Percentiles rank a stretch among this genome's conserved stretches.
These are phyloP conservation scores for Cystobasidium pallidum DNA, from an alignment of 1,284 basidiomycete species.

Conservation along the genomic window DNA sequence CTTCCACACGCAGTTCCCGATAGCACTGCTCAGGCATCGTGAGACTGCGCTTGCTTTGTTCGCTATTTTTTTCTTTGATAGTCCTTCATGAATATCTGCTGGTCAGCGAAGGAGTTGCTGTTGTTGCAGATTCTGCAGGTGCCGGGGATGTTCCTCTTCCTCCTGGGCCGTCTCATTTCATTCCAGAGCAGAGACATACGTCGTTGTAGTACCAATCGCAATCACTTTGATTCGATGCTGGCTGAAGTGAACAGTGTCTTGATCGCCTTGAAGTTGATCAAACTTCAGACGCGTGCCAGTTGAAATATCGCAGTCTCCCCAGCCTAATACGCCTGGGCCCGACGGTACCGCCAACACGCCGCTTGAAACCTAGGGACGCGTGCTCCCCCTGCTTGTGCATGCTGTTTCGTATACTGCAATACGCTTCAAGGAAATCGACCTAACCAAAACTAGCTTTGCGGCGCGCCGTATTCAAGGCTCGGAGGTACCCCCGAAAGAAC, in stretches of 20 bases:
- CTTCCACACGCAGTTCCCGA: constrained; percentile 4
- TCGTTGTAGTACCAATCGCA: too few species aligned
- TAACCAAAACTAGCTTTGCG: not conserved
- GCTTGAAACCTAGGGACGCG: not conserved
- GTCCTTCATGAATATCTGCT: constrained; percentile 1
- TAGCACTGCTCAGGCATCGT: not conserved
- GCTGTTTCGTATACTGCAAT: not conserved
- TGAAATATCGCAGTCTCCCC: not conserved
- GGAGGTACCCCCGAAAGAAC: not conserved
- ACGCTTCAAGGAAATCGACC: not conserved
- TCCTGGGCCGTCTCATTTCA: too few species aligned
- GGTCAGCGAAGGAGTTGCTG: not conserved
- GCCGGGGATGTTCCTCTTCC: too few species aligned
- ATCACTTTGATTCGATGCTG: too few species aligned
- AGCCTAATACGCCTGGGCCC: not conserved
- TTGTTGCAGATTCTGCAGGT: too few species aligned
- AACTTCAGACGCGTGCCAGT: not conserved
- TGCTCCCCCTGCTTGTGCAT: not conserved
- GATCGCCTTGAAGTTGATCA: too few species aligned
- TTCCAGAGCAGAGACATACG: too few species aligned
- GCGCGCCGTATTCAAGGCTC: not conserved
- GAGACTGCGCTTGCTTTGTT: not conserved
- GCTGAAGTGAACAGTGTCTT: too few species aligned
- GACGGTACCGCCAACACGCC: too few species aligned
- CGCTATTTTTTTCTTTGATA: too few species aligned